Evolutionary conservation across 805 yeast species (phyloP).

Genomic region (Pichia gijzeniarum): DNA sequence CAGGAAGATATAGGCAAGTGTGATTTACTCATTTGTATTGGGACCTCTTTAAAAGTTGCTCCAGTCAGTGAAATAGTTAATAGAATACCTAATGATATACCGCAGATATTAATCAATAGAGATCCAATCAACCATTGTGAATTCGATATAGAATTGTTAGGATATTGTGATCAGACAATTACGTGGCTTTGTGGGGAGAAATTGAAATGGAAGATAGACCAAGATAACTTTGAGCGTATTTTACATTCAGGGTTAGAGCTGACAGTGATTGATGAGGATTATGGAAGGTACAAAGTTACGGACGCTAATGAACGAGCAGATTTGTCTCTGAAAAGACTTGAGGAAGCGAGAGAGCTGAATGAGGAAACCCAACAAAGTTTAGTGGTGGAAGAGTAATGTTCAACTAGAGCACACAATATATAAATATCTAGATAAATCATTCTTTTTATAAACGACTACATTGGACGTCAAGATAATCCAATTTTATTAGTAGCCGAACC

Average conservation of each 20-base stretch:
- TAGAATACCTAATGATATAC: conserved; percentile 61
- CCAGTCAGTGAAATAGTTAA: conserved; percentile 90
- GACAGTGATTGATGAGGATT: conserved; percentile 23
- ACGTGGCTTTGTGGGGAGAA: conserved; percentile 48
- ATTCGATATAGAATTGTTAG: conserved; percentile 72
- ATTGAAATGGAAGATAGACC: conserved; percentile 56
- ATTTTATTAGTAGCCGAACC: no score
- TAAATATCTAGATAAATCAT: no score
- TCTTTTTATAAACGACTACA: no score
- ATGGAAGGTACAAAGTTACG: conserved; percentile 32
- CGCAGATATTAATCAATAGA: conserved; percentile 73
- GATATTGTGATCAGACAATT: conserved; percentile 80
- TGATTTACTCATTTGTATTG: conserved; percentile 78
- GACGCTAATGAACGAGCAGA: conserved; percentile 24
- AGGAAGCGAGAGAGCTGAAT: conserved; percentile 3
- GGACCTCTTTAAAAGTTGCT: conserved; percentile 87
- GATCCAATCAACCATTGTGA: conserved; percentile 71
- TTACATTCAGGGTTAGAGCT: conserved; percentile 28
- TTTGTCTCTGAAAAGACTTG: conserved; percentile 6
- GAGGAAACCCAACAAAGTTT: conserved; percentile 1
- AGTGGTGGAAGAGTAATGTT: neutral
- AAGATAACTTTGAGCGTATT: conserved; percentile 39
- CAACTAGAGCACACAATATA: no score
- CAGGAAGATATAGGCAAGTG: conserved; percentile 57
- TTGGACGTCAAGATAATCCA: no score